Base-by-base conservation (phyloP, 176 grass and related monocot genomes). In the Cocos nucifera region DNA sequence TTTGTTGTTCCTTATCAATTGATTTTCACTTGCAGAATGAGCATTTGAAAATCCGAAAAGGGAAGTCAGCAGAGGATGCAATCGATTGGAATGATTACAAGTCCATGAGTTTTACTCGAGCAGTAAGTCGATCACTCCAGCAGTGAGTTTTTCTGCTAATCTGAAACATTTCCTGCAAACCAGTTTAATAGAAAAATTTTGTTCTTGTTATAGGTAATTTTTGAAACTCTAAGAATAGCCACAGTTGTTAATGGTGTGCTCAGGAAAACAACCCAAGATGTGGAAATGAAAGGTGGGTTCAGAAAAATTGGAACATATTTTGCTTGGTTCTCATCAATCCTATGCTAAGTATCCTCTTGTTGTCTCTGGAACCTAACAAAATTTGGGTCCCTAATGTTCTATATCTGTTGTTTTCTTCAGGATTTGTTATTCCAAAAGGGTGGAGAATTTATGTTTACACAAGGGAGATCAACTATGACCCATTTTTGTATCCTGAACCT, bases 381-480 rank as follows among this genome's bases (percentile, higher is more conserved):
- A 16, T 12, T 17, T 24, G 17, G 15, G 1, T 18, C 35, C n/a
- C 5, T 7, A 24, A 25, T 35, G 25, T 26, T 17, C 16, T 1
- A 39, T 27, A 18, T 16, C 19, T 54, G 49, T 35, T 19, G 8
- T 77, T 87, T 62, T 49, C 67, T 73, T 56, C 67, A 97, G 93
- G 93, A 21, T 86, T 88, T 78, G 54, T 85, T 48, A 88, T 98
- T 61, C 93, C 93, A 51, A 83, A 96, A 74, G 84, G 66, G 16
- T 98, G 93, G 93, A 91, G 81, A 73, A 92, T 98, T 61, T 98
- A 92, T 88, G 87, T 98, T 5, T 91, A 92, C 84, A 91, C 84
- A 56, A 80, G 87, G 62, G 93, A 98, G 78, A 98, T 98, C 69
- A 98, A 98, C 35, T 98, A 98, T 55, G 93, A 98, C 53, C 87